Base-by-base conservation (phyloP, 2,329 filamentous ascomycete genomes). In the Thelonectria discophora region DNA sequence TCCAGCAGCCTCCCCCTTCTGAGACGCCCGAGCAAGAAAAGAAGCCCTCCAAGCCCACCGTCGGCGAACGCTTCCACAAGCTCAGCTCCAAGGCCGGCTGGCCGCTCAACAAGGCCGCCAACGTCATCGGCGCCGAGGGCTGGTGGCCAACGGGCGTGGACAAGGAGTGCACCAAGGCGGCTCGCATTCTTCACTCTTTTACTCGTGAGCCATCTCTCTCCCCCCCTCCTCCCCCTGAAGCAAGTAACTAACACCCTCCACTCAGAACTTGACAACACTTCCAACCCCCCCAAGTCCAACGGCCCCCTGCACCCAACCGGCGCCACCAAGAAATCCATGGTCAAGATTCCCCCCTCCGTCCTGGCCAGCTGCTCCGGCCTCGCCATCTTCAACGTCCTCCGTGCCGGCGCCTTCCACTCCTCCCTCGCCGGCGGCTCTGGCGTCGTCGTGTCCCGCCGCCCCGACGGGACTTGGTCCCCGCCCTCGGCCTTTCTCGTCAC, bases 131-230 rank as follows among this genome's bases (percentile, higher is more conserved):
- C 62, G 85, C 87, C 24, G 90, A 93, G 73, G 88, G 89, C 12
- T 92, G 91, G 73, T 92, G 90, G 90, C 90, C 90, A 3, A 90
- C 88, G 27, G 87, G 85, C 5, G 78, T 93, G 68, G 89, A 92
- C 70, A 88, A 89, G 72, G 90, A 93, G 77, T 88, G 87, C 71
- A 88, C 90, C 78, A 93, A 93, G 78, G 89, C 90, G 3, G 90
- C 90, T 20, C 84, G 90, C 27, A 93, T 93, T 50, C 77, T 93
- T 60, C 84, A 89, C 69, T 90, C 87, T 66, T 93, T 93, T 75
- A 92, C 89, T 79, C 89, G 77, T 80, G 62, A 50, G 75, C 72
- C 17, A 9, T 13, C 9, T 13, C 72, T n/a, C 8, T 13, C 9
- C 13, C 9, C 13, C 3, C 6, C 5, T 18, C 12, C 8, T 3